phyloP scores from a whole-genome alignment of 2,329 filamentous ascomycete genomes.

The Cytospora mali region DNA sequence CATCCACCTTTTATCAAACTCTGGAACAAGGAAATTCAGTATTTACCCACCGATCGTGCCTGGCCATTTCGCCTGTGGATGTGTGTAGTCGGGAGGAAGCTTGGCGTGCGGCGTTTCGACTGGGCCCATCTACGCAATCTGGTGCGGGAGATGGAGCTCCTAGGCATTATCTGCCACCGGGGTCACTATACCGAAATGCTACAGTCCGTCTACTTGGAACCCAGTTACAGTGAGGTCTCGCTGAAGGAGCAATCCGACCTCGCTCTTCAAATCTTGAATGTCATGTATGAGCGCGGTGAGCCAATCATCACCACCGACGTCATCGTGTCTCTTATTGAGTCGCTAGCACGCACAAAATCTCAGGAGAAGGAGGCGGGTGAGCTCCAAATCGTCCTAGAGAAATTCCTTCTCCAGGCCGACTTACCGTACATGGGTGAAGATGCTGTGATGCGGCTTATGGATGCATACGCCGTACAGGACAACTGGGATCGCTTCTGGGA shows the following conservation, averaged over 20 bases:
- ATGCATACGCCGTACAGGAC: slow-evolving; percentile 47
- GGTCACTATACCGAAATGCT: slow-evolving; percentile 44
- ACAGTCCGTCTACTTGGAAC: slow-evolving; percentile 40
- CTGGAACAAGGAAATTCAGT: slow-evolving; percentile 34
- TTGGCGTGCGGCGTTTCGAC: slow-evolving; percentile 24
- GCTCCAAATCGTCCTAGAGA: slow-evolving; percentile 49
- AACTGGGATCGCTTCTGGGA: slow-evolving; percentile 64
- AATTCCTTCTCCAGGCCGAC: slow-evolving; percentile 44
- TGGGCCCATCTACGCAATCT: slow-evolving; percentile 33
- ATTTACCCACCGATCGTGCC: slow-evolving; percentile 36
- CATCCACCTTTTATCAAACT: slow-evolving; percentile 16
- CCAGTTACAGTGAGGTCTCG: slow-evolving; percentile 28
- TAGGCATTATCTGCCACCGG: slow-evolving; percentile 41
- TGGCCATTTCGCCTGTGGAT: slow-evolving; percentile 41
- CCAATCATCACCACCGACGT: slow-evolving; percentile 49
- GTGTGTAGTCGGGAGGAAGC: slow-evolving; percentile 33
- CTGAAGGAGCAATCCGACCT: slow-evolving; percentile 40
- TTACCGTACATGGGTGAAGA: slow-evolving; percentile 43
- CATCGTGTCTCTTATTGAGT: slow-evolving; percentile 52
- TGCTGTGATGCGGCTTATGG: slow-evolving; percentile 47
- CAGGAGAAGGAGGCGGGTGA: slow-evolving; percentile 40
- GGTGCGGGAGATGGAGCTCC: slow-evolving; percentile 44
- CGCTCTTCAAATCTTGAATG: slow-evolving; percentile 47
- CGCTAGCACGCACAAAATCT: slow-evolving; percentile 39
- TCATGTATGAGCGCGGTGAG: slow-evolving; percentile 50